phyloP scores from a whole-genome alignment of 352 stramenopile species.

The Pseudoperonospora humuli region DNA sequence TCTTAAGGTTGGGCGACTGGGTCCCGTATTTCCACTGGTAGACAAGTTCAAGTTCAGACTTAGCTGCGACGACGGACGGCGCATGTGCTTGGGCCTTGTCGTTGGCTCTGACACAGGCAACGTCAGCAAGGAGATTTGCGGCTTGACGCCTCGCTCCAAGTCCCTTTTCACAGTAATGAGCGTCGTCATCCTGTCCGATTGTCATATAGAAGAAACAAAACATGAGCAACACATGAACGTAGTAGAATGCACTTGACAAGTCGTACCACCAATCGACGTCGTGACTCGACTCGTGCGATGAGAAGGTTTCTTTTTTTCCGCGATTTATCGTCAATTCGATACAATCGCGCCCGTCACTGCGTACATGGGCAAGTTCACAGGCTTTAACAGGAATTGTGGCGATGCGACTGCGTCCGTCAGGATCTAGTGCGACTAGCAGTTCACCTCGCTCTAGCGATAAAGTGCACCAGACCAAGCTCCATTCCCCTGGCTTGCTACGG shows the following conservation, averaged over 20 bases:
- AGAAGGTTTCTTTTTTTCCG: constrained; percentile 79
- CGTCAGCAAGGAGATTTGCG: constrained; percentile 55
- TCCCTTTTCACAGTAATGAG: constrained; percentile 72
- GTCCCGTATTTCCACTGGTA: constrained; percentile 12
- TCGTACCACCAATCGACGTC: constrained; percentile 83
- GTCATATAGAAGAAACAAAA: neutral
- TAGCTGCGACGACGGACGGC: constrained; percentile 27
- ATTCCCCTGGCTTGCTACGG: constrained; percentile 64
- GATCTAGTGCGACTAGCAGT: constrained; percentile 61
- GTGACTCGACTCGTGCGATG: constrained; percentile 75
- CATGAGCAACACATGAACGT: neutral
- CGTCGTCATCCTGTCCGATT: constrained; percentile 60
- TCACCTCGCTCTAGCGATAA: constrained; percentile 51
- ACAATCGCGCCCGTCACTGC: constrained; percentile 74
- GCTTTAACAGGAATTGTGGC: constrained; percentile 46
- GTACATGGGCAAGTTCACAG: constrained; percentile 74
- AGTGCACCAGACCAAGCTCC: constrained; percentile 76
- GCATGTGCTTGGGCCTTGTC: constrained; percentile 20
- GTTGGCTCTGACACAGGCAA: constrained; percentile 33
- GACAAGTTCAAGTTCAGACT: constrained; percentile 25
- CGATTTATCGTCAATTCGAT: constrained; percentile 62
- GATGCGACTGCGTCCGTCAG: constrained; percentile 43
- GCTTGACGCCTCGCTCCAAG: constrained; percentile 51
- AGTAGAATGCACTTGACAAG: neutral
- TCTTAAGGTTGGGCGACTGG: constrained; percentile 32